phyloP scores from a whole-genome alignment of 2,329 filamentous ascomycete species.

The Rhynchosporium agropyri region DNA sequence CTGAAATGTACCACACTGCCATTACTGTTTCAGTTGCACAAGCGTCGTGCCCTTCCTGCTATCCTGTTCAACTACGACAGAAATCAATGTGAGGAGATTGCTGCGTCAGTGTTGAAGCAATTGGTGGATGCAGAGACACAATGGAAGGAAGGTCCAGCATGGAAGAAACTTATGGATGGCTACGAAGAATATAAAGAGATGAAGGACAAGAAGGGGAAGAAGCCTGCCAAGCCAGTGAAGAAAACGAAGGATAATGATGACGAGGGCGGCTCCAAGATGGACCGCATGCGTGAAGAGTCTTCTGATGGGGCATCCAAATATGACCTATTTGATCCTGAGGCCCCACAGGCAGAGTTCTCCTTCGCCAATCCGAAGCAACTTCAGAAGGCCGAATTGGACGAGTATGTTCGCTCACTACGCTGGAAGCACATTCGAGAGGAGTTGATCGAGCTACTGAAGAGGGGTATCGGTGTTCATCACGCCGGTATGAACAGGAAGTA shows the following conservation, averaged over 20 bases:
- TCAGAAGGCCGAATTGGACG: slow-evolving; percentile 59
- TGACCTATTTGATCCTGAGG: slow-evolving; percentile 68
- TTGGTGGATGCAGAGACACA: slow-evolving; percentile 56
- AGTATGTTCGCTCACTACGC: slow-evolving; percentile 55
- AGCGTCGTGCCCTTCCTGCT: slow-evolving; percentile 68
- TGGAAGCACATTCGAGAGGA: slow-evolving; percentile 52
- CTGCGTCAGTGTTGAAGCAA: slow-evolving; percentile 52
- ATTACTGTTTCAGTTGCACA: slow-evolving; percentile 61
- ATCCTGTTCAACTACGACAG: slow-evolving; percentile 80
- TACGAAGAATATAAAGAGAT: slow-evolving; percentile 60
- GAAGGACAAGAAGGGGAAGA: slow-evolving; percentile 49
- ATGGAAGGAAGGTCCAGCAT: slow-evolving; percentile 61
- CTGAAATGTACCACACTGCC: slow-evolving; percentile 54
- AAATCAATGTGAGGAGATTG: slow-evolving; percentile 62
- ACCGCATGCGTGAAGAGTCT: slow-evolving; percentile 59
- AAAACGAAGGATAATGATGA: slow-evolving; percentile 52
- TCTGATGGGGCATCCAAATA: slow-evolving; percentile 58
- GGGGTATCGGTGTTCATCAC: slow-evolving; percentile 78
- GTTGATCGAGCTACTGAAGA: slow-evolving; percentile 61
- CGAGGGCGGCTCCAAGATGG: slow-evolving; percentile 56
- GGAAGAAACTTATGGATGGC: slow-evolving; percentile 60
- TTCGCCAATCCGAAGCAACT: slow-evolving; percentile 67
- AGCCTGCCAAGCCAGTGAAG: slow-evolving; percentile 46
- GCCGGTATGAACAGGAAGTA: slow-evolving; percentile 79
- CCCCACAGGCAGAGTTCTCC: slow-evolving; percentile 63